Evolutionary conservation across 768 basidiomycete species (phyloP), one percentile per base, ranked within the genome.

Genomic region (Amanita exitialis): DNA sequence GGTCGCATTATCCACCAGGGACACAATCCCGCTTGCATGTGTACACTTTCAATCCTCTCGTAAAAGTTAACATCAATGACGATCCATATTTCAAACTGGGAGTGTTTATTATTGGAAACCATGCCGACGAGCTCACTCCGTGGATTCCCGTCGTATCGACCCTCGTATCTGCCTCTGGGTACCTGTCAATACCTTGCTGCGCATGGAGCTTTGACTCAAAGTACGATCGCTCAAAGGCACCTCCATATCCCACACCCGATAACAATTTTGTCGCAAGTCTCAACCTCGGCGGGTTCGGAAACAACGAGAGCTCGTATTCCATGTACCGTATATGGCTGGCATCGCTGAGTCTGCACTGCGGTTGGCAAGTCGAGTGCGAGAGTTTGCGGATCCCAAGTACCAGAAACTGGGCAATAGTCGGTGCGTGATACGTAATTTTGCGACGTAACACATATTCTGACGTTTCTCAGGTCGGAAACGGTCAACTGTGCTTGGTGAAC

Each of bases 71-170:
- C 18, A 16, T 23, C 13, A 27, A 6, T 3, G 20, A 36, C 7
- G 46, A 45, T 27, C 56, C 54, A 8, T 71, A 65, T 54, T 62
- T 72, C 59, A 63, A 58, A 16, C 68, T 70, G 0, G 79, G 74
- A 1, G 66, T 72, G 2, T 98, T 96, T 67, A 66, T 98, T 52
- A 86, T 98, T 45, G 92, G 89, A 7, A 97, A 97, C 67, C 95
- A 98, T 64, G 87, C 94, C 0, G 95, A 98, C 67, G 95, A 98
- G 58, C 72, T 98, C 15, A 94, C 94, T 20, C 95, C 95, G 0
- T 98, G 94, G 94, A 64, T 92, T 0, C 90, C 95, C 0, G 75
- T 96, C 1, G 68, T 96, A 4, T 78, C 92, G 0, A 81, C 84
- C 0, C 56, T 83, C 12, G 67, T 74, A 30, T 58, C 62, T 3